Conservation (phyloP, 768 basidiomycete species). For the Kwoniella sp. region DNA sequence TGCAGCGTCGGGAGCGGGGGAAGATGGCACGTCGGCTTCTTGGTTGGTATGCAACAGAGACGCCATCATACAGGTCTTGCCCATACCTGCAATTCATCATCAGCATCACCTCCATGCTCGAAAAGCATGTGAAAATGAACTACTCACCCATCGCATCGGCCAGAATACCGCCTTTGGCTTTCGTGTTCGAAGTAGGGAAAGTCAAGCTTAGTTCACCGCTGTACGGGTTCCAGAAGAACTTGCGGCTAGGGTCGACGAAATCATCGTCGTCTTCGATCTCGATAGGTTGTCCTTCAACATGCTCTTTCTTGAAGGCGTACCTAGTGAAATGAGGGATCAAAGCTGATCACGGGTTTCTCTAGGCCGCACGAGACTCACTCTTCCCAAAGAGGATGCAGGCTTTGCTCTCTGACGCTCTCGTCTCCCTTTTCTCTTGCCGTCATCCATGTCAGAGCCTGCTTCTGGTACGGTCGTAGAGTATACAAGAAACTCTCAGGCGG, state of each 20-base stretch:
- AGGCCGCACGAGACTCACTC: constrained; percentile 63
- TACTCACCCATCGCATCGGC: constrained; percentile 64
- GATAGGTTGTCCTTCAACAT: constrained; percentile 63
- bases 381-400: constrained; percentile 93
- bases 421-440: constrained; percentile 76
- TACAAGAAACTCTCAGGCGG: constrained; percentile 75
- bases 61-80: constrained; percentile 69
- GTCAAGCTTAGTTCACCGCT: constrained; percentile 75
- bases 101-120: not conserved
- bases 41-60: constrained; percentile 81
- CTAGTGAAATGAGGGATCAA: constrained; percentile 56
- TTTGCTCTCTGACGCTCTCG: constrained; percentile 66
- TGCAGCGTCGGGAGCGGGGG: constrained; percentile 27
- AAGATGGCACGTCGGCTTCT: constrained; percentile 48
- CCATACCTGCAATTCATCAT: constrained; percentile 44
- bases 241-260: constrained; percentile 35
- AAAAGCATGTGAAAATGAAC: not conserved
- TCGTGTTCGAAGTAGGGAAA: constrained; percentile 77
- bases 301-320: constrained; percentile 71
- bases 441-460: constrained; percentile 94
- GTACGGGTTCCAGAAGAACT: constrained; percentile 50
- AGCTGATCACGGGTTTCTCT: not conserved
- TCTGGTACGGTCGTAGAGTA: constrained; percentile 81
- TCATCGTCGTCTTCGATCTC: constrained; percentile 79
- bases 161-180: constrained; percentile 81